Base-by-base conservation (phyloP, 768 basidiomycete genomes). In the Pseudohyphozyma bogoriensis region DNA sequence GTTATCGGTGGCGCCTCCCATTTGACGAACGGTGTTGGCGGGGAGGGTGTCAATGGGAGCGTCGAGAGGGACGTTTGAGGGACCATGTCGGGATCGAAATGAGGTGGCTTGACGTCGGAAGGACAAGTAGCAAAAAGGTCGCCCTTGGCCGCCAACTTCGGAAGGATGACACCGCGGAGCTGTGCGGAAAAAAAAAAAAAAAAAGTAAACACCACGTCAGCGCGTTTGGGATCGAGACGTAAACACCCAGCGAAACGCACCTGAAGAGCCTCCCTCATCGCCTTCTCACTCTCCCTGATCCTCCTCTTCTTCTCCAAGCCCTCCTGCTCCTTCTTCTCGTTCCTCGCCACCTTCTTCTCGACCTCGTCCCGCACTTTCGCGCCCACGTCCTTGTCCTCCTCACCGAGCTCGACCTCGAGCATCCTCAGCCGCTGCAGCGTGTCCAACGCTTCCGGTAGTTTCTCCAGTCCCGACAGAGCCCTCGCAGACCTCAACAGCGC, bases 401-500 rank as follows among this genome's bases (percentile, higher is more conserved):
- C 60, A 3, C 47, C 63, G 26, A 58, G 60, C 59, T 78, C 75
- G 16, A 77, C 68, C 70, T 85, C 84, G 60, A 81, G 81, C 29
- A 71, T 18, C 69, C 18, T 77, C 69, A 86, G 86, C 26, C 84
- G 79, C 59, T 78, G 74, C 66, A 91, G 86, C 62, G 85, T 86
- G 69, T 97, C 91, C 26, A 87, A 70, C 4, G 85, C 86, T 71
- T 99, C 95, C 11, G 85, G 84, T 10, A 81, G 76, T 49, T 85
- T 78, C 33, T 83, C 85, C 4, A 97, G 78, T 1, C 82, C 80
- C 16, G 88, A 55, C 6, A 97, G 78, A 2, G 89, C 89, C 55
- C 82, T 72, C 0, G 84, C 84, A 12, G 90, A 91, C 37, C 95
- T 84, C 71, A 87, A 95, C 66, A 83, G 83, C 3, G 89, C 89